A percentile compares a stretch with the other conserved stretches of the same genome.
These are phyloP conservation scores for Austroboletus festivus DNA, from an alignment of 768 basidiomycete genomes.

Conservation along the genomic window DNA sequence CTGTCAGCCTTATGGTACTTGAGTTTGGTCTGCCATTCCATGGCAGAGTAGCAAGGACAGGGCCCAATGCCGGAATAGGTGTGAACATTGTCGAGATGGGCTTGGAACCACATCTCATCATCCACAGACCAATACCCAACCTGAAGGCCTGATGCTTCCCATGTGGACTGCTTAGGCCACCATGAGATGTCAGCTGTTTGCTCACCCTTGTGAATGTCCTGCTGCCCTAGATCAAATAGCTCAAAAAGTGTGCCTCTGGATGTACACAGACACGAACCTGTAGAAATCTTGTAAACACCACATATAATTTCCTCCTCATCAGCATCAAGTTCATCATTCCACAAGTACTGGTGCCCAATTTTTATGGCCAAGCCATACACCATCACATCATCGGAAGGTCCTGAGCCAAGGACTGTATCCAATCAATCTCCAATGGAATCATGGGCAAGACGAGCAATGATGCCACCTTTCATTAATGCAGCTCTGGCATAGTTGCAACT, in stretches of 20 bases:
- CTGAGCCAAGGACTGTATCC: neutral
- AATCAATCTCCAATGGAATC: neutral
- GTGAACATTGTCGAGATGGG: neutral
- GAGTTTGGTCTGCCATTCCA: neutral
- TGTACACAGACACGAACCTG: neutral
- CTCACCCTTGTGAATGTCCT: neutral
- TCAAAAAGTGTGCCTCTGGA: neutral
- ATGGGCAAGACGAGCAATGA: neutral
- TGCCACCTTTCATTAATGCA: neutral
- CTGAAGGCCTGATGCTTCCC: neutral
- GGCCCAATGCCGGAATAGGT: neutral
- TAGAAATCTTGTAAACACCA: constrained; percentile 2
- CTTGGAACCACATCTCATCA: neutral
- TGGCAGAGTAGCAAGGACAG: neutral
- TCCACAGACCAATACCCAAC: constrained; percentile 3
- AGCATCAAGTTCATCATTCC: neutral
- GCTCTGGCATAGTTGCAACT: neutral
- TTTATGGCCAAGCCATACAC: neutral
- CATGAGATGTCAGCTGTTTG: constrained; percentile 2
- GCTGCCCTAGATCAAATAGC: neutral
- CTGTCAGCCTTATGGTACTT: neutral
- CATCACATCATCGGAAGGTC: neutral
- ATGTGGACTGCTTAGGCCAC: constrained; percentile 7
- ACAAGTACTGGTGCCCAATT: neutral
- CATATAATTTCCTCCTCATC: neutral